Evolutionary conservation across 495 filamentous ascomycete genomes (phyloP).

Genomic region (Penicillium steckii): DNA sequence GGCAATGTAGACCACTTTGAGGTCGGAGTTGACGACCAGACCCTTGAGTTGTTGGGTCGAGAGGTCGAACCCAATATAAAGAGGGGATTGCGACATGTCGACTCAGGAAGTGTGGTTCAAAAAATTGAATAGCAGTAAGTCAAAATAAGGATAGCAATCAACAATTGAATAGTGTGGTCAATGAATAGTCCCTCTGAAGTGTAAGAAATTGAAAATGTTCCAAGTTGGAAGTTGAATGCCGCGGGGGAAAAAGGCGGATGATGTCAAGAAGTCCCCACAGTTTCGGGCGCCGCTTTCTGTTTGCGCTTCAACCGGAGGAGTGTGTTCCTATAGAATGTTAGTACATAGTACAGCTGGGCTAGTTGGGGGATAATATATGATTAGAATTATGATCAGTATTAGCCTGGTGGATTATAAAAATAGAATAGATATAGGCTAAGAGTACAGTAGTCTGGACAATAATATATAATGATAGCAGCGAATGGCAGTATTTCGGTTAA

Average conservation of each 20-base stretch:
- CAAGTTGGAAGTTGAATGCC: background rate
- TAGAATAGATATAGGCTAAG: too few species aligned
- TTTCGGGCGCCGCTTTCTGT: background rate
- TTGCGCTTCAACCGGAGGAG: background rate
- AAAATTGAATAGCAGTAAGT: background rate
- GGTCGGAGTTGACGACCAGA: conserved; percentile 72
- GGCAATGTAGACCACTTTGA: conserved; percentile 43
- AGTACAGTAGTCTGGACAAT: too few species aligned
- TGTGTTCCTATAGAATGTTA: too few species aligned
- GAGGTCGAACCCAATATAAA: conserved; percentile 93
- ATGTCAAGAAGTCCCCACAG: conserved; percentile 15
- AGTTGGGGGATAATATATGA: too few species aligned
- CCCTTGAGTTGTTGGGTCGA: conserved; percentile 96
- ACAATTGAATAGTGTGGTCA: too few species aligned
- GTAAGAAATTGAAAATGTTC: background rate
- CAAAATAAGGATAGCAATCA: background rate
- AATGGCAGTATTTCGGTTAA: too few species aligned
- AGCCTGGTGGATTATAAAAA: too few species aligned
- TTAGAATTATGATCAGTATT: too few species aligned
- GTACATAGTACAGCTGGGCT: too few species aligned
- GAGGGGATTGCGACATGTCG: conserved; percentile 45
- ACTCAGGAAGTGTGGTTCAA: conserved; percentile 28
- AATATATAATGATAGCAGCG: too few species aligned
- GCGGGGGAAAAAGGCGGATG: conserved; percentile 14
- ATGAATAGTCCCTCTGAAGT: conserved; percentile 2